A percentile compares a stretch with the other conserved stretches of the same genome.
These are phyloP conservation scores for Myrica gale DNA, from an alignment of 306 rosid genomes.

Conservation along the genomic window DNA sequence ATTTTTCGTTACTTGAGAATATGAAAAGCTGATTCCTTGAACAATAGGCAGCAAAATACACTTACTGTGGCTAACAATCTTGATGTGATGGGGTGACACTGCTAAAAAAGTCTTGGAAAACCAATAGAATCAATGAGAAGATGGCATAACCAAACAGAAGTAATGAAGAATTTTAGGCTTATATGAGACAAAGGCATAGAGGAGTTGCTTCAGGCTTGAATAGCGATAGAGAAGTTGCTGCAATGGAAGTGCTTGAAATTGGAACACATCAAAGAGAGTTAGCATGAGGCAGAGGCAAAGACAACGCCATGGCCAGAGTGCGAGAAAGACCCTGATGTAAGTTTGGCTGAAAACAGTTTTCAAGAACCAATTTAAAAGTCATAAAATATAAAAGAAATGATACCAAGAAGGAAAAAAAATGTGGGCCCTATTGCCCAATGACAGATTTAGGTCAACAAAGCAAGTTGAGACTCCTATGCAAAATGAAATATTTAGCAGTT, in stretches of 20 bases:
- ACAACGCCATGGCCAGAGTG: not conserved
- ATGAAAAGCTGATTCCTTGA: not conserved
- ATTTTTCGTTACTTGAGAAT: not conserved
- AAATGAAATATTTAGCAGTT: conserved; percentile 31
- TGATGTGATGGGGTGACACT: not conserved
- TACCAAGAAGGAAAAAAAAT: too few relatives aligned
- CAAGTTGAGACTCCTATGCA: conserved; percentile 29
- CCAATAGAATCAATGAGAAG: not conserved
- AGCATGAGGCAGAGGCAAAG: not conserved
- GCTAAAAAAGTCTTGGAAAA: too few relatives aligned
- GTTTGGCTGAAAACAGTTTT: too few relatives aligned
- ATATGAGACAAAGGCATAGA: not conserved
- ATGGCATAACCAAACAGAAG: not conserved
- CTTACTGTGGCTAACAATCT: not conserved
- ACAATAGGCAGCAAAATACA: not conserved
- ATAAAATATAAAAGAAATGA: too few relatives aligned
- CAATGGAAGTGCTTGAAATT: not conserved
- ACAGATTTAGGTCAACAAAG: conserved; percentile 12
- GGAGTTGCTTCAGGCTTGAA: not conserved
- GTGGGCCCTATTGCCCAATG: too few relatives aligned
- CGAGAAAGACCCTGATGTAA: not conserved
- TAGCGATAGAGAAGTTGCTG: not conserved
- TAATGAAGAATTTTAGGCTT: not conserved
- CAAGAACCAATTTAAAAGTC: too few relatives aligned
- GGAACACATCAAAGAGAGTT: not conserved